A percentile compares a stretch with the other conserved stretches of the same genome.
Evolutionary conservation across 192 early-diverging fungal species (phyloP).

Genomic region (Linderina pennispora): DNA sequence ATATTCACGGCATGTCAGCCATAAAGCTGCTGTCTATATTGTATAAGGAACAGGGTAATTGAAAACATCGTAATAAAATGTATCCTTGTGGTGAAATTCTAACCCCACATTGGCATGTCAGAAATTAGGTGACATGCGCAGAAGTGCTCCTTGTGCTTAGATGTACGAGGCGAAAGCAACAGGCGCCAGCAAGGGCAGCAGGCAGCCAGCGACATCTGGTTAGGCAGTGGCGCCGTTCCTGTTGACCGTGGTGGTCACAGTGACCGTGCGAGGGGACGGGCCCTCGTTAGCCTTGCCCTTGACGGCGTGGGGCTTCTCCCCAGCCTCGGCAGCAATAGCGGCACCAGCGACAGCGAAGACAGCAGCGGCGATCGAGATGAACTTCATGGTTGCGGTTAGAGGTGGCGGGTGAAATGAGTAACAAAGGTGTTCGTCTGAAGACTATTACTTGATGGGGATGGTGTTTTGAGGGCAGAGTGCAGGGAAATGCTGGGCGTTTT

Average conservation of each 20-base stretch:
- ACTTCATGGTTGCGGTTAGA: conserved; percentile 28
- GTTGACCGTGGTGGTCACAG: conserved; percentile 30
- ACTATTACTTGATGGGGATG: too few species aligned
- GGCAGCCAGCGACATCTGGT: conserved; percentile 38
- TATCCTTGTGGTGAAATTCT: too few species aligned
- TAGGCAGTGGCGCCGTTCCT: conserved; percentile 23
- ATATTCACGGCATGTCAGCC: too few species aligned
- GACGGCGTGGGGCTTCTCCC: conserved; percentile 14
- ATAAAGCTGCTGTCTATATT: too few species aligned
- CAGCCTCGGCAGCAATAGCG: conserved; percentile 30
- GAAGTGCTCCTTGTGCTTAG: too few species aligned
- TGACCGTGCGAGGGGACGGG: conserved; percentile 30
- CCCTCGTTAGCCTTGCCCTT: conserved; percentile 18
- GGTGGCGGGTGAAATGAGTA: neutral
- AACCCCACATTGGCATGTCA: too few species aligned
- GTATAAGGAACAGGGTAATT: too few species aligned
- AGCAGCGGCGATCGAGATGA: conserved; percentile 22
- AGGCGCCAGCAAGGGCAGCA: conserved; percentile 39
- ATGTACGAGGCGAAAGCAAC: conserved; percentile 43
- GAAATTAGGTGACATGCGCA: too few species aligned
- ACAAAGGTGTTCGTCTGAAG: neutral
- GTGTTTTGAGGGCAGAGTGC: too few species aligned
- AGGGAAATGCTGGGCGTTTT: too few species aligned
- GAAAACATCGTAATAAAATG: too few species aligned
- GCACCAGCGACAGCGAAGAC: conserved; percentile 37